Evolutionary conservation across 2,329 filamentous ascomycete genomes (phyloP).

Genomic region (Gliomastix tumulicola): DNA sequence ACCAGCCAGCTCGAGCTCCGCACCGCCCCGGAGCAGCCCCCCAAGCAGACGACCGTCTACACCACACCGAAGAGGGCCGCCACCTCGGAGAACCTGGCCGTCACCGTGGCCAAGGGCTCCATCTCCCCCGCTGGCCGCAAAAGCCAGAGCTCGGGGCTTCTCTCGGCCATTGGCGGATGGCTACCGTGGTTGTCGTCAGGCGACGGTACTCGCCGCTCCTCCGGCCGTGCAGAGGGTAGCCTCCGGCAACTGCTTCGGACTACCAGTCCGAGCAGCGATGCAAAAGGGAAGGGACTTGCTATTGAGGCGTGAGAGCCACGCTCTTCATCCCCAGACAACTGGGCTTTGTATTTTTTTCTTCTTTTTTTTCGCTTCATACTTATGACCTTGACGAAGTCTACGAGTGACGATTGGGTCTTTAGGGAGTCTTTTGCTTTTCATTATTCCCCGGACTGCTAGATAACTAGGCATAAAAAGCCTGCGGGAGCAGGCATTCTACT

Average conservation of each 20-base stretch:
- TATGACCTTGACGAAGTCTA: no score
- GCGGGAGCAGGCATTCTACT: no score
- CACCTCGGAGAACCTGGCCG: no score
- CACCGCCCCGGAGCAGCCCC: slow-evolving; percentile 18
- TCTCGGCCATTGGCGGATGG: slow-evolving; percentile 9
- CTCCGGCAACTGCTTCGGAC: slow-evolving; percentile 43
- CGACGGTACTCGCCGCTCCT: slow-evolving; percentile 14
- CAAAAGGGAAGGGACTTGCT: slow-evolving; percentile 31
- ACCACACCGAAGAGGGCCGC: no score
- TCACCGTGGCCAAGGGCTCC: neutral
- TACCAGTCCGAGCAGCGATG: slow-evolving; percentile 10
- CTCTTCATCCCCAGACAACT: no score
- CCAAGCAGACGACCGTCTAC: no score
- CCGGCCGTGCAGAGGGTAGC: slow-evolving; percentile 48
- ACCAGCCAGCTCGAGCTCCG: slow-evolving; percentile 41
- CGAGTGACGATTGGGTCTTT: no score
- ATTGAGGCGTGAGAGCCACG: no score
- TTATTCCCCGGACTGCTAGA: no score
- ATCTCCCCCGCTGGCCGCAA: neutral
- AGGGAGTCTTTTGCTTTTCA: no score
- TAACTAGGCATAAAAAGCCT: no score
- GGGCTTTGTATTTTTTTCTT: neutral
- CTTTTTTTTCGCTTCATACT: neutral
- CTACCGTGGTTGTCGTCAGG: slow-evolving; percentile 9
- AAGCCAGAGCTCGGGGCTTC: slow-evolving; percentile 12